Evolutionary conservation across 345 rosid species (phyloP), one percentile per base, ranked within the genome.

Genomic region (Lepidium aucheri): DNA sequence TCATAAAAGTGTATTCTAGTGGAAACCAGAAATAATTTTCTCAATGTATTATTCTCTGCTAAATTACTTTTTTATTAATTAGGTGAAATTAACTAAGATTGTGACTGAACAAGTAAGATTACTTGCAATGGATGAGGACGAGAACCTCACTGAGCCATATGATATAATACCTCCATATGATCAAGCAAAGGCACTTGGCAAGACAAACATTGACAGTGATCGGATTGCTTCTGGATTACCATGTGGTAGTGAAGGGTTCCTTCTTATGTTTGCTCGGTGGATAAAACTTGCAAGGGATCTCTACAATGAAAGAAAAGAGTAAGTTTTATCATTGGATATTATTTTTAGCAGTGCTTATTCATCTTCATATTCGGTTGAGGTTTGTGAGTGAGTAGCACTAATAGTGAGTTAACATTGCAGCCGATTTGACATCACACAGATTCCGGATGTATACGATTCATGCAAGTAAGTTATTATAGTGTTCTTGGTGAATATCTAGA

Each of bases 161-260:
- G 85, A 87, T 80, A 84, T 87, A 50, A 79, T 91, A 69, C 97
- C 77, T 24, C 97, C 95, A 38, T 95, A 95, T 75, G 99, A 95
- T 78, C 99, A 95, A 87, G 99, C 99, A 58, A 91, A 81, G 66
- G 99, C 99, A 45, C 98, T 95, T 68, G 99, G 99, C 72, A 95
- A 91, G 84, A 87, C 87, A 60, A 89, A 89, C 70, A 95, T 95
- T 53, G 99, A 95, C 73, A 82, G 85, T 56, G 96, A 87, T 76
- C 96, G 98, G 53, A 95, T 95, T 74, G 97, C 98, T 78, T 97
- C 96, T 68, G 99, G 99, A 61, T 82, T 95, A 74, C 99, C 99
- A 16, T 95, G 99, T 74, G 99, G 99, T 42, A 89, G 93, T 66
- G 99, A 95, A 77, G 99, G 99, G 61, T 95, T 91, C 80, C 89